Conservation (phyloP, 495 filamentous ascomycete species). For the Parachaetomium inaequale region DNA sequence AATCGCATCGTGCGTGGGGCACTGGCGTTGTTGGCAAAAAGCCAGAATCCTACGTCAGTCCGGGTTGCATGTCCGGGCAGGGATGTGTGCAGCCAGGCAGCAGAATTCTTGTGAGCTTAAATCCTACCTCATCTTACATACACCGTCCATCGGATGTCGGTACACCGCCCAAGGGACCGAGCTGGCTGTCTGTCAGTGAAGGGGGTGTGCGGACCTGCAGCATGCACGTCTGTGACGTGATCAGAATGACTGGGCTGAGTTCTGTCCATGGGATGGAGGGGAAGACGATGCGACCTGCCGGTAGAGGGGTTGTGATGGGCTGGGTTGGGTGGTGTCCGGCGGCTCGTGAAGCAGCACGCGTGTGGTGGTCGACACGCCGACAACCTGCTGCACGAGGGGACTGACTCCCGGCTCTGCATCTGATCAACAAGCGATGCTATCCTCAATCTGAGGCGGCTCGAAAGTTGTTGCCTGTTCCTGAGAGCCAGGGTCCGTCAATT, state of each 20-base stretch:
- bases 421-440: slow-evolving; percentile 4
- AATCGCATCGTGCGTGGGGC: neutral
- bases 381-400: neutral
- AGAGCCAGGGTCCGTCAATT: neutral
- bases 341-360: slow-evolving; percentile 9
- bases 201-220: neutral
- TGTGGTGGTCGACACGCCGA: slow-evolving; percentile 4
- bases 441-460: neutral
- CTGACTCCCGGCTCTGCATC: neutral
- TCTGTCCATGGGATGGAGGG: neutral
- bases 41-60: neutral
- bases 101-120: slow-evolving; percentile 16
- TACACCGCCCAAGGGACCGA: no score
- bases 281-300: neutral
- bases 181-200: no score
- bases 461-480: slow-evolving; percentile 18
- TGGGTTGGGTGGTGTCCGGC: neutral
- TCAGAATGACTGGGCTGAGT: neutral
- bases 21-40: neutral
- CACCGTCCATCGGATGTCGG: no score
- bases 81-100: slow-evolving; percentile 17
- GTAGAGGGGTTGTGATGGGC: slow-evolving; percentile 3
- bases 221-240: slow-evolving; percentile 13
- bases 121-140: slow-evolving; percentile 14
- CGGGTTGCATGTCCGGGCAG: slow-evolving; percentile 4